Conservation (phyloP, 768 basidiomycete species). For the Cubamyces lactineus region DNA sequence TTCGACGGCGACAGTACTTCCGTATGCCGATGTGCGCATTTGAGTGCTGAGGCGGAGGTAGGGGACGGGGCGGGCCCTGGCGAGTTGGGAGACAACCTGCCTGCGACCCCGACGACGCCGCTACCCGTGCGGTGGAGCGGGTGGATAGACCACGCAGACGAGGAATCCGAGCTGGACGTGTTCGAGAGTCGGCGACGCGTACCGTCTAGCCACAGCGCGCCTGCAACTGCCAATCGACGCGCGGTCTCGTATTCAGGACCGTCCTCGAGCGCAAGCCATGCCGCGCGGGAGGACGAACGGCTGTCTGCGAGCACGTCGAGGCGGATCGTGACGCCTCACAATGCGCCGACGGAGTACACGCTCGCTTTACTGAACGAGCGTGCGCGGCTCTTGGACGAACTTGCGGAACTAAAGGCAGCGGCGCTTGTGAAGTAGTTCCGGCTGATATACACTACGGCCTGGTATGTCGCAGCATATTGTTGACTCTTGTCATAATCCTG, state of each 20-base stretch:
- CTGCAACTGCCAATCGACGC: conserved; percentile 7
- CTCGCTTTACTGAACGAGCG: conserved; percentile 60
- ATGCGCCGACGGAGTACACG: conserved; percentile 48
- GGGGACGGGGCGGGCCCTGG: background rate
- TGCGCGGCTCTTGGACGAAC: conserved; percentile 54
- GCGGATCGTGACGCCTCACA: conserved; percentile 37
- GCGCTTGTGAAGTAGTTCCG: background rate
- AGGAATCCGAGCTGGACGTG: conserved; percentile 52
- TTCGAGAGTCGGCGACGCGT: conserved; percentile 36
- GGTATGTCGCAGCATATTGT: background rate
- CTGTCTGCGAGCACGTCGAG: conserved; percentile 4
- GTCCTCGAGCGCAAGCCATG: background rate
- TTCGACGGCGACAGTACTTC: conserved; percentile 18
- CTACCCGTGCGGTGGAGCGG: conserved; percentile 51
- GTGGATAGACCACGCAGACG: conserved; percentile 57
- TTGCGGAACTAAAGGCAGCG: conserved; percentile 48
- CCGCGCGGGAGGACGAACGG: background rate
- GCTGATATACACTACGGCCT: background rate
- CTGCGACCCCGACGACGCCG: conserved; percentile 17
- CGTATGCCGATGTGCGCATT: conserved; percentile 28
- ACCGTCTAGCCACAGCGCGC: background rate
- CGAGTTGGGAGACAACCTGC: conserved; percentile 6
- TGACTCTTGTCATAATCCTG: background rate
- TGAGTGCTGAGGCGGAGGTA: background rate
- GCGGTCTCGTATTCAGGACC: conserved; percentile 10